Evolutionary conservation across 2,329 filamentous ascomycete species (phyloP).

Genomic region (Diaporthe eres): DNA sequence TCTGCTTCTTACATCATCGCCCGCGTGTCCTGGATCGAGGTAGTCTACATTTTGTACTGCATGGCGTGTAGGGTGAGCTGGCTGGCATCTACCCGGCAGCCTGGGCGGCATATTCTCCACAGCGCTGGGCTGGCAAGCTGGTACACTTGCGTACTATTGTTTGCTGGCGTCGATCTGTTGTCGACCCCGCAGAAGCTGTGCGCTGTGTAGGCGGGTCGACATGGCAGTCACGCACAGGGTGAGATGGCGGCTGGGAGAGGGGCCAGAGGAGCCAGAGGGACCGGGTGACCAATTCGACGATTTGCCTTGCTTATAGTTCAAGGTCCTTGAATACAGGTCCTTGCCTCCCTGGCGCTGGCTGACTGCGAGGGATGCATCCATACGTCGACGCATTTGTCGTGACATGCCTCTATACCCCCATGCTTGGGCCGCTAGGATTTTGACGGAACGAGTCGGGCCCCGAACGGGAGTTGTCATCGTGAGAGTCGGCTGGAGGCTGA

Average conservation of each 20-base stretch:
- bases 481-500: neutral
- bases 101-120: conserved; percentile 6
- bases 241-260: neutral
- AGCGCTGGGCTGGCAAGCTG: conserved; percentile 13
- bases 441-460: neutral
- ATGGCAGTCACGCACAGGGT: neutral
- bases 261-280: neutral
- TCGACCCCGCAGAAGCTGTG: conserved; percentile 16
- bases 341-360: neutral
- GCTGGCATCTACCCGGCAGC: conserved; percentile 28
- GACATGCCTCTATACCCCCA: neutral
- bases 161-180: conserved; percentile 6
- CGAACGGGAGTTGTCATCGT: neutral
- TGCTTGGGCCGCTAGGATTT: neutral
- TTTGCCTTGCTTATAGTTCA: neutral
- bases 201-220: conserved; percentile 3
- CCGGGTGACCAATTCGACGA: neutral
- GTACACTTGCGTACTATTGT: neutral
- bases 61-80: conserved; percentile 1
- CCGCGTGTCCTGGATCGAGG: conserved; percentile 16
- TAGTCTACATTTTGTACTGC: neutral
- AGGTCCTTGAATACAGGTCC: neutral
- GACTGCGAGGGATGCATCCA: neutral
- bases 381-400: neutral
- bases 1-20: conserved; percentile 20